These are phyloP conservation scores for Rubia balearica DNA, from an alignment of 305 asterid species.

Conservation along the genomic window DNA sequence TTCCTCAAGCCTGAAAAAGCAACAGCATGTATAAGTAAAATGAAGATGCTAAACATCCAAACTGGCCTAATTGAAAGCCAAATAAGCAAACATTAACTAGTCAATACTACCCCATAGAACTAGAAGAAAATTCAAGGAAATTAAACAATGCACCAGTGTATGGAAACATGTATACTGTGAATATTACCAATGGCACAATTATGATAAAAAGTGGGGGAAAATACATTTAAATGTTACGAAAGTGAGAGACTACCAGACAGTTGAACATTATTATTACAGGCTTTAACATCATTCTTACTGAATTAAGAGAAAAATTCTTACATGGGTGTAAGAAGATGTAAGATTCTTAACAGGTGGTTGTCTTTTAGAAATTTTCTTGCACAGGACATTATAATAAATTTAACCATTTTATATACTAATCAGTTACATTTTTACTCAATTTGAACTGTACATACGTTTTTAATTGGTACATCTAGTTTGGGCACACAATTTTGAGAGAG, in stretches of 20 bases:
- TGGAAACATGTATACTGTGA: background rate
- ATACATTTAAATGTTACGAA: background rate
- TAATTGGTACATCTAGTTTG: too few species aligned
- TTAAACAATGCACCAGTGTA: background rate
- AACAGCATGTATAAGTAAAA: conserved; percentile 1
- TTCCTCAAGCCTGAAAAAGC: conserved; percentile 75
- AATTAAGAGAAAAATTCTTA: too few species aligned
- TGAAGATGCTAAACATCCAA: conserved; percentile 1
- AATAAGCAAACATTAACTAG: background rate
- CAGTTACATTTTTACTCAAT: background rate
- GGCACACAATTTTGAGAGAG: too few species aligned
- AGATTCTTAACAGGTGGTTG: background rate
- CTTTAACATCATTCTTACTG: background rate
- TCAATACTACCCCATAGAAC: background rate
- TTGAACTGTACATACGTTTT: too few species aligned
- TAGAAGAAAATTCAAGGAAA: background rate
- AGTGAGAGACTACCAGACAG: background rate
- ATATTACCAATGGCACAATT: background rate
- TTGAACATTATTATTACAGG: too few species aligned
- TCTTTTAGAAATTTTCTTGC: too few species aligned
- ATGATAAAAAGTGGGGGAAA: background rate
- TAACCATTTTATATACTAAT: background rate
- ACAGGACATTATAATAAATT: background rate
- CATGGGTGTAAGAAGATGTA: too few species aligned
- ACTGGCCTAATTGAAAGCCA: background rate